Evolutionary conservation across 768 basidiomycete species (phyloP).

Genomic region (Collybia mongolica): DNA sequence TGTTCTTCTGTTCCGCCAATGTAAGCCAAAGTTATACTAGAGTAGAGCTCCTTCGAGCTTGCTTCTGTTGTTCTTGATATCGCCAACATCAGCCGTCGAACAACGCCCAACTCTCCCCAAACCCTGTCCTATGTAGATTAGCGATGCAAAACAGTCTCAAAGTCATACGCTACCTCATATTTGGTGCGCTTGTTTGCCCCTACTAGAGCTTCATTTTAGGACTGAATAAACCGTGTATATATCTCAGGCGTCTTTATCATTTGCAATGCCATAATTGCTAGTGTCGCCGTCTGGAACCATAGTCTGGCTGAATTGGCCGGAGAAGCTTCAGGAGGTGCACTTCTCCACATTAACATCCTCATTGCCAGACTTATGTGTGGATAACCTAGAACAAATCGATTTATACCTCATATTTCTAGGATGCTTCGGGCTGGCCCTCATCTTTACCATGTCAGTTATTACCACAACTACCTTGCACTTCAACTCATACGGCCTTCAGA

Average conservation of each 20-base stretch:
- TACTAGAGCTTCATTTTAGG: neutral
- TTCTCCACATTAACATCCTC: constrained; percentile 16
- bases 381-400: constrained; percentile 44
- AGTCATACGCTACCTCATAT: constrained; percentile 55
- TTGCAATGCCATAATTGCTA: constrained; percentile 65
- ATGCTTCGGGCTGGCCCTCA: constrained; percentile 52
- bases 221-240: constrained; percentile 5
- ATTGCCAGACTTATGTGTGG: constrained; percentile 4
- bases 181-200: constrained; percentile 40
- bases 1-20: neutral
- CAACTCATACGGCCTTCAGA: constrained; percentile 24
- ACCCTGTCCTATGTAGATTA: neutral
- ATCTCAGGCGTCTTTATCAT: constrained; percentile 54
- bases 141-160: constrained; percentile 47
- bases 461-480: neutral
- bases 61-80: constrained; percentile 9
- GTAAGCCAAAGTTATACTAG: too few relatives aligned
- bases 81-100: neutral
- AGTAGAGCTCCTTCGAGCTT: neutral
- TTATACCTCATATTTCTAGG: constrained; percentile 61
- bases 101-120: neutral
- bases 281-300: constrained; percentile 69
- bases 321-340: constrained; percentile 30
- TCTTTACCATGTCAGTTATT: constrained; percentile 56
- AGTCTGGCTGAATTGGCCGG: constrained; percentile 39